Evolutionary conservation across 2,329 filamentous ascomycete species (phyloP).

Genomic region (Mycosphaerella sp.): DNA sequence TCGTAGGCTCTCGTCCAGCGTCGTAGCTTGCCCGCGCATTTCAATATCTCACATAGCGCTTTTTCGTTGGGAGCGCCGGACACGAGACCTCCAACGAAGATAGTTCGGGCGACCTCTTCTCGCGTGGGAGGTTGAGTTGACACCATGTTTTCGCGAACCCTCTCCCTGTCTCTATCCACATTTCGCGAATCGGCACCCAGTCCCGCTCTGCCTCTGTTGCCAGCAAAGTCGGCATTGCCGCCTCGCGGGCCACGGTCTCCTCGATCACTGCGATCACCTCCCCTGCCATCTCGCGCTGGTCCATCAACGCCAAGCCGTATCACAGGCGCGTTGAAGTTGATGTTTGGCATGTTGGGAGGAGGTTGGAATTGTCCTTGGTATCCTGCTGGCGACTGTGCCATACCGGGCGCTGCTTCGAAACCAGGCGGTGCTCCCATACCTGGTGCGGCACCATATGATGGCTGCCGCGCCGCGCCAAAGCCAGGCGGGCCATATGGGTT

Average conservation of each 20-base stretch:
- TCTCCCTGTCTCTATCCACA: conserved; percentile 47
- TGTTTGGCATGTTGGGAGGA: conserved; percentile 87
- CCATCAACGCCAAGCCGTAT: conserved; percentile 81
- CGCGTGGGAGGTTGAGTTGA: conserved; percentile 69
- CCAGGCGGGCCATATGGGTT: conserved; percentile 41
- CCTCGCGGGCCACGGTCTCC: conserved; percentile 22
- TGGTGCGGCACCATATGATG: conserved; percentile 57
- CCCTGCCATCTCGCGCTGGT: conserved; percentile 52
- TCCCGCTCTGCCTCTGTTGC: conserved; percentile 42
- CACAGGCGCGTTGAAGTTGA: conserved; percentile 96
- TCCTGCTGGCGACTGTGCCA: conserved; percentile 68
- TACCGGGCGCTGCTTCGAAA: conserved; percentile 69
- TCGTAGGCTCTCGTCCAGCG: conserved; percentile 78
- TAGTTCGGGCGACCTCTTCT: conserved; percentile 85
- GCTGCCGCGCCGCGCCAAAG: conserved; percentile 51
- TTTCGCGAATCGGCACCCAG: conserved; percentile 48
- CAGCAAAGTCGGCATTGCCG: conserved; percentile 37
- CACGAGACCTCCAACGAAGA: conserved; percentile 83
- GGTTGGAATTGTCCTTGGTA: conserved; percentile 81
- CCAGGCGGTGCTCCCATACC: conserved; percentile 75
- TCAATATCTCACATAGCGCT: conserved; percentile 70
- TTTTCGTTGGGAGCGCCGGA: conserved; percentile 71
- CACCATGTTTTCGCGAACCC: conserved; percentile 31
- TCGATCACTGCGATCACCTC: conserved; percentile 39
- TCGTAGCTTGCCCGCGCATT: conserved; percentile 66